Conservation (phyloP, 164 flowering plant species). For the Chimonanthus salicifolius region DNA sequence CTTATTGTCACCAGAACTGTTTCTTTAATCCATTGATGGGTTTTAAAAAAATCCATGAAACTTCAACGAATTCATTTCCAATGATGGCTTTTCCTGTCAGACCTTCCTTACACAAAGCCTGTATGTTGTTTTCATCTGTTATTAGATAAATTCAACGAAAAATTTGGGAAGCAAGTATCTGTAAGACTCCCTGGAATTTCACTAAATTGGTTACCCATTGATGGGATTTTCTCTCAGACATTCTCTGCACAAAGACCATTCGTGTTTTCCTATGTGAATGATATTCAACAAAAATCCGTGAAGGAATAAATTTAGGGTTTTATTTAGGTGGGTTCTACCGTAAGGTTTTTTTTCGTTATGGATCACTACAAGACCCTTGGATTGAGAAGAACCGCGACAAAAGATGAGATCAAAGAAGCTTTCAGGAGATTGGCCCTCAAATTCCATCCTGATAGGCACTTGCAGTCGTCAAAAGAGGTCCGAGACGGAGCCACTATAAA, state of each 20-base stretch:
- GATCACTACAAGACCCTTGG: conserved; percentile 77
- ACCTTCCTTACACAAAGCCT: too few species aligned
- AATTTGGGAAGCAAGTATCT: too few species aligned
- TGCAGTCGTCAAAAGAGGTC: conserved; percentile 42
- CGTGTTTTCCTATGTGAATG: neutral
- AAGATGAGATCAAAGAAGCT: conserved; percentile 69
- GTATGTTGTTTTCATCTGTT: too few species aligned
- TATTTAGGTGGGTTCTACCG: neutral
- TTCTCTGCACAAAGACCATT: too few species aligned
- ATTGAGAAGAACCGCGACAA: conserved; percentile 44
- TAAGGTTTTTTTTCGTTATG: conserved; percentile 17
- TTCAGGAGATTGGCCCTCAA: conserved; percentile 63
- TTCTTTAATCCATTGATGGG: too few species aligned
- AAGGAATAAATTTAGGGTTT: neutral
- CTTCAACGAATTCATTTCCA: too few species aligned
- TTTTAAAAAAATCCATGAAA: too few species aligned
- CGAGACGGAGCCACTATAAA: conserved; percentile 38
- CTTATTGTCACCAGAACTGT: too few species aligned
- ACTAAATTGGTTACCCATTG: neutral
- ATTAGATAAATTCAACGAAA: too few species aligned
- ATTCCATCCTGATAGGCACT: conserved; percentile 86
- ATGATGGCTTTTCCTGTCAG: too few species aligned
- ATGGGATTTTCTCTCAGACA: neutral
- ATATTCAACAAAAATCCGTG: neutral
- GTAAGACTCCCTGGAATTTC: too few species aligned